Conservation (phyloP, 805 yeast genomes). For the Jamesozyma rosinii region DNA sequence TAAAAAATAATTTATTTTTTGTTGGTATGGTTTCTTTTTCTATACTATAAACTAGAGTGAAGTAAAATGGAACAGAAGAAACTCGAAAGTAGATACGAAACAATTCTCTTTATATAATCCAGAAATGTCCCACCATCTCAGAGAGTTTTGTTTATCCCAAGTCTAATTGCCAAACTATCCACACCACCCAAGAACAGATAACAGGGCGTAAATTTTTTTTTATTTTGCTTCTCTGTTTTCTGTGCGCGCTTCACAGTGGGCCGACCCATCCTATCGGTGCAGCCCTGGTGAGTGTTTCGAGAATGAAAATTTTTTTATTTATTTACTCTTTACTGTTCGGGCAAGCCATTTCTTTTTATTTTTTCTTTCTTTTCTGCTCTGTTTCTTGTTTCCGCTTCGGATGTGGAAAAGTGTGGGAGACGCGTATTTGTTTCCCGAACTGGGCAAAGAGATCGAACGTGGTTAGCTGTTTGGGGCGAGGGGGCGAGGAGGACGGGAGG, state of each 20-base stretch:
- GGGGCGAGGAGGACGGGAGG: not conserved
- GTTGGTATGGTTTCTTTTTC: constrained; percentile 1
- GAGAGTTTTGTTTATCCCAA: no score
- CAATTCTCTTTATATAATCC: not conserved
- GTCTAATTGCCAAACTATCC: no score
- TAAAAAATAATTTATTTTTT: not conserved
- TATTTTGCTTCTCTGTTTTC: no score
- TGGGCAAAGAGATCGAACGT: not conserved
- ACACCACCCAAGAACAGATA: no score
- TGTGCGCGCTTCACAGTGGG: no score
- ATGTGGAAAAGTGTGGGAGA: not conserved
- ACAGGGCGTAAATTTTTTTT: no score
- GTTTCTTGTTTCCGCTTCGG: no score
- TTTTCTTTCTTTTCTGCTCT: not conserved
- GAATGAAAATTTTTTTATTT: not conserved
- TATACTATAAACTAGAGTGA: not conserved
- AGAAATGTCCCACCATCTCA: no score
- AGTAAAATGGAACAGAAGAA: constrained; percentile 8
- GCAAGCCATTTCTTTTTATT: not conserved
- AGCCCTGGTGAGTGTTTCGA: no score
- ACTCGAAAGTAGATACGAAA: not conserved
- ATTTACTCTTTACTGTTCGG: not conserved
- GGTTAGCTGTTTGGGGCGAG: not conserved
- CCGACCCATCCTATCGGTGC: no score
- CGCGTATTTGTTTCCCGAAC: not conserved